These are phyloP conservation scores for Suillus bovinus DNA, from an alignment of 768 basidiomycete species.

Conservation along the genomic window DNA sequence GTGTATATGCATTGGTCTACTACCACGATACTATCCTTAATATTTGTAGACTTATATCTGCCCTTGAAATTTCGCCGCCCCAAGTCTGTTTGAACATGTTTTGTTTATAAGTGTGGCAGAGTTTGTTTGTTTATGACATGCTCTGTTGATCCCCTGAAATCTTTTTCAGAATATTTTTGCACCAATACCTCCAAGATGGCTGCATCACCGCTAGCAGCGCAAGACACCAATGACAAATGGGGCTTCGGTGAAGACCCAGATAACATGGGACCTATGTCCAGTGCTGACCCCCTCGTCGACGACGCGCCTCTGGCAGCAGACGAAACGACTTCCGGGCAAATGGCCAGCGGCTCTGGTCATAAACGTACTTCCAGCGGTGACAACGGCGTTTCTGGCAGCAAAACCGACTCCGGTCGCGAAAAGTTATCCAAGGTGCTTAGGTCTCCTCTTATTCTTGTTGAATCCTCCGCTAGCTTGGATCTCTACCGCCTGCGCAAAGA, in stretches of 20 bases:
- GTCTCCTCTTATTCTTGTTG: constrained; percentile 46
- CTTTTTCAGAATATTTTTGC: not conserved
- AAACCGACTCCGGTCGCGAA: constrained; percentile 56
- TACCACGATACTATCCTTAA: not conserved
- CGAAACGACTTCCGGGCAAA: constrained; percentile 16
- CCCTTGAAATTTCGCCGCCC: not conserved
- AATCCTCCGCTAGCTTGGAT: constrained; percentile 26
- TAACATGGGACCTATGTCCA: constrained; percentile 49
- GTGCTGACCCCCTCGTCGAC: constrained; percentile 47
- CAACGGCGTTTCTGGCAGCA: constrained; percentile 39
- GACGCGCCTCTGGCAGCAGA: constrained; percentile 34
- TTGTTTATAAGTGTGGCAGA: not conserved
- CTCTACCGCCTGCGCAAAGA: constrained; percentile 22
- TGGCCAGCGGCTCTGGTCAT: constrained; percentile 1
- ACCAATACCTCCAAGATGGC: constrained; percentile 15
- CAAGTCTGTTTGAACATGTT: not conserved
- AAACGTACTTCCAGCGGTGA: constrained; percentile 48
- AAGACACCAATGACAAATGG: constrained; percentile 43
- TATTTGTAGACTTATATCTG: not conserved
- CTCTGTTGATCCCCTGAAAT: not conserved
- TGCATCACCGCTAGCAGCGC: constrained; percentile 14
- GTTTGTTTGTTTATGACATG: constrained; percentile 4
- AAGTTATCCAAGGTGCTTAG: constrained; percentile 90
- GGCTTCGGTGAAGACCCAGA: constrained; percentile 47
- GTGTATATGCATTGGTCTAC: not conserved